Evolutionary conservation across 495 filamentous ascomycete species (phyloP), one percentile per base, ranked within the genome.

Genomic region (Halenospora varia): DNA sequence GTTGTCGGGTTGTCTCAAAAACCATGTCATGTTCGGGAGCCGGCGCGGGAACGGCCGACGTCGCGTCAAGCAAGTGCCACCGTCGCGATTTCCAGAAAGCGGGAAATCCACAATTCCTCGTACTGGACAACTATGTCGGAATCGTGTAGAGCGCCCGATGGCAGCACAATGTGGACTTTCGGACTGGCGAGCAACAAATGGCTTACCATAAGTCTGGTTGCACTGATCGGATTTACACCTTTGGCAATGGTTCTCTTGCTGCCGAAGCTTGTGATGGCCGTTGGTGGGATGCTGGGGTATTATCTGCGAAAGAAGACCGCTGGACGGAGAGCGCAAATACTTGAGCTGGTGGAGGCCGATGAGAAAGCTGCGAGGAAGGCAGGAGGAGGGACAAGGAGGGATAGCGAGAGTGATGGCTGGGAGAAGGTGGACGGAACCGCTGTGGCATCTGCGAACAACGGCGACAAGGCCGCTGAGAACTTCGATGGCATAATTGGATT

Each of bases 401-500:
- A 62, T 61, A 67, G 62, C 24, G 78, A 84, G 26, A 85, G 89
- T 64, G 85, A 85, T 50, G 85, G 84, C 20, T 92, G 87, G 88
- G 85, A 93, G 70, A 86, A 84, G 66, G 81, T 91, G 19, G 85
- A 89, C 51, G 73, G 74, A 45, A 74, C 80, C 59, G 70, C 71
- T 23, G 68, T 72, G 8, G 80, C 78, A 39, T 74, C 74, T 42
- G 75, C 77, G 4, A 70, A 72, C 26, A 84, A 83, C 60, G 78
- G 81, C 22, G 77, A 71, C 64, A 77, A 75, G 60, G 72, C 62
- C n/a, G 70, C 71, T 53, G 62, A 75, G 53, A 82, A 88, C 11
- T 96, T 88, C 88, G 76, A 86, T 60, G 92, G 92, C 3, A 74
- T 96, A 25, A 83, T 96, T 40, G 94, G 92, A 17, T 97, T 98